Evolutionary conservation across 2,329 filamentous ascomycete species (phyloP), one percentile per base, ranked within the genome.

Genomic region (Stagonosporopsis vannaccii): DNA sequence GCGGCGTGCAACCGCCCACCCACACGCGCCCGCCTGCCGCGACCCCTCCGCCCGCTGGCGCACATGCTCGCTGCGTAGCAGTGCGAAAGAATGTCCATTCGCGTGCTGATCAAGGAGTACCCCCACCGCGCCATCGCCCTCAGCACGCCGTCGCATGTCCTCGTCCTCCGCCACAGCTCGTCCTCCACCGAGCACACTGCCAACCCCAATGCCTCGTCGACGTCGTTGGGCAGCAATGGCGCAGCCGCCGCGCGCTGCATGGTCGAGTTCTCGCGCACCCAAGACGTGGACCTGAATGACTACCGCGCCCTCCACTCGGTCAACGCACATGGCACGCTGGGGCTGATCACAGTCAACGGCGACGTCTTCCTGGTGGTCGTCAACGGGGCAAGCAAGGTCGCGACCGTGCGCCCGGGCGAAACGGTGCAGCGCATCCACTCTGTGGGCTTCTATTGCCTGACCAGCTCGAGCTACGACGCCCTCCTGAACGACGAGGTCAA

Each of bases 311-410:
- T 97, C 56, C 90, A 87, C 26, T 85, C 87, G 17, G 82, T 90
- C 42, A 87, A 88, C 15, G 89, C 93, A 30, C 88, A 92, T 72
- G 94, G 94, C 51, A 98, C 93, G 0, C 80, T 98, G 41, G 94
- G 94, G 2, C 80, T 98, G 59, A 94, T 97, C 66, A 90, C 92
- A 0, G 84, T 96, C 60, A 87, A 88, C 60, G 84, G 87, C 57
- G 92, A 97, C 79, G 88, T 97, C 13, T 98, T 98, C 74, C 81
- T 98, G 15, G 95, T 92, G 59, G 90, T 97, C 54, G 90, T 98
- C 49, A 96, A 90, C 25, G 86, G 87, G 41, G 90, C 91, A 33
- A 84, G 86, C 19, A 87, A 88, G 59, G 92, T 93, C 6, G 94
- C 93, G 15, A 92, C 87, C 1, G 84, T 97, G 43, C 84, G 92